Conservation (phyloP, 768 basidiomycete genomes). For the Boletus edulis region DNA sequence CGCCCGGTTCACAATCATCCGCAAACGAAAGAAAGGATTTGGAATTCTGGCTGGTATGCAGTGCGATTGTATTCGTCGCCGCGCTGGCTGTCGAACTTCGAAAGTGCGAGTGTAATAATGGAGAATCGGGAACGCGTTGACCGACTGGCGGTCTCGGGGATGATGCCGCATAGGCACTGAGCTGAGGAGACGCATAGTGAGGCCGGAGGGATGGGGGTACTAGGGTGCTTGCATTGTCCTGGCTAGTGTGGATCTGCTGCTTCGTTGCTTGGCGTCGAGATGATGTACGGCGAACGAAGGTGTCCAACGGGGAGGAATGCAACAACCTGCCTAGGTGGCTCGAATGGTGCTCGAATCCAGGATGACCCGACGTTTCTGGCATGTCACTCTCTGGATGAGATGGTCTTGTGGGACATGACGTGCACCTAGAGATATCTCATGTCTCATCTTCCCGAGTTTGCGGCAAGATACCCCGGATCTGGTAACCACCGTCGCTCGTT, state of each 20-base stretch:
- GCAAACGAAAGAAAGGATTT: constrained; percentile 28
- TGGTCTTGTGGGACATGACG: constrained; percentile 7
- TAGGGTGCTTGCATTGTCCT: not conserved
- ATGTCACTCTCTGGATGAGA: constrained; percentile 15
- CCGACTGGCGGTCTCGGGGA: constrained; percentile 9
- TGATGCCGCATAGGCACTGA: not conserved
- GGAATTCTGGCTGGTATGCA: constrained; percentile 13
- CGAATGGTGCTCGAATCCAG: constrained; percentile 17
- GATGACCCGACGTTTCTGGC: constrained; percentile 6
- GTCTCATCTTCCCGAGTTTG: not conserved
- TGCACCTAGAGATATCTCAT: not conserved
- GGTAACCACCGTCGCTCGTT: too few relatives aligned
- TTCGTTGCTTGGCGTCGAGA: constrained; percentile 33
- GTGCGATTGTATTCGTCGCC: constrained; percentile 20
- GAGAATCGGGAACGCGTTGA: constrained; percentile 37
- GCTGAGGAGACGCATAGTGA: constrained; percentile 1
- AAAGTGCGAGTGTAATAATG: constrained; percentile 50
- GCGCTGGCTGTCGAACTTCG: constrained; percentile 39
- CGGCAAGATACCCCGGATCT: not conserved
- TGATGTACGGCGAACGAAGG: constrained; percentile 55
- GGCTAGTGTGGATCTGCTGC: constrained; percentile 2
- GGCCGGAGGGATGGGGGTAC: constrained; percentile 11
- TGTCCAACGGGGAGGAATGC: constrained; percentile 55
- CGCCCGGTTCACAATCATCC: constrained; percentile 33
- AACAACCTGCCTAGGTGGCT: constrained; percentile 29